Evolutionary conservation across 2,329 filamentous ascomycete genomes (phyloP).

Genomic region (Diaporthe australafricana): DNA sequence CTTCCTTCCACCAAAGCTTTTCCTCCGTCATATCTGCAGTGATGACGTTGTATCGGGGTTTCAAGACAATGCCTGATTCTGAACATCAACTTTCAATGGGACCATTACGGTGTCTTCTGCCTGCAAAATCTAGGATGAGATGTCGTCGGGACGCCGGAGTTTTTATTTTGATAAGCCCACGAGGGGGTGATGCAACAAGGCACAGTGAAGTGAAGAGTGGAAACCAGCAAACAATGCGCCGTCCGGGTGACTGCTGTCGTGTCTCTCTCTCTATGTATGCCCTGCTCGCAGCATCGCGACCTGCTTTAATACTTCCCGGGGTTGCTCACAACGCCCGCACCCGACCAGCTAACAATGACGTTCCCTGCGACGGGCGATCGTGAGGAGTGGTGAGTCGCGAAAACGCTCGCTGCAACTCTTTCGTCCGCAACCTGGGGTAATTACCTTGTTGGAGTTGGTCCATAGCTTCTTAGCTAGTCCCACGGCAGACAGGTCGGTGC

Average conservation of each 20-base stretch:
- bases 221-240: background rate
- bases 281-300: background rate
- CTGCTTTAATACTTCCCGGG: slow-evolving; percentile 14
- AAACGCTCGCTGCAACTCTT: slow-evolving; percentile 26
- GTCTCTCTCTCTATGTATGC: background rate
- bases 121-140: background rate
- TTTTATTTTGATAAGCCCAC: background rate
- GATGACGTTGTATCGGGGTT: background rate
- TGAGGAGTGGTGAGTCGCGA: slow-evolving; percentile 19
- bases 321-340: background rate
- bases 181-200: background rate
- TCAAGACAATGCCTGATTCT: background rate
- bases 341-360: slow-evolving; percentile 18
- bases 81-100: background rate
- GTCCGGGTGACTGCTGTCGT: no score
- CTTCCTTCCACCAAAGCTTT: slow-evolving; percentile 38
- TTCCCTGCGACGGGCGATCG: slow-evolving; percentile 12
- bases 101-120: background rate
- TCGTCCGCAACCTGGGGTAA: slow-evolving; percentile 20
- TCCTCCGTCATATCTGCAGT: background rate
- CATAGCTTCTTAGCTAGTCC: slow-evolving; percentile 18
- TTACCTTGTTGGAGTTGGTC: background rate
- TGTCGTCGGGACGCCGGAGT: background rate
- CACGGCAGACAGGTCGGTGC: background rate
- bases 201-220: background rate